phyloP scores from a whole-genome alignment of 257 asterid species.

The Cruciata laevipes region DNA sequence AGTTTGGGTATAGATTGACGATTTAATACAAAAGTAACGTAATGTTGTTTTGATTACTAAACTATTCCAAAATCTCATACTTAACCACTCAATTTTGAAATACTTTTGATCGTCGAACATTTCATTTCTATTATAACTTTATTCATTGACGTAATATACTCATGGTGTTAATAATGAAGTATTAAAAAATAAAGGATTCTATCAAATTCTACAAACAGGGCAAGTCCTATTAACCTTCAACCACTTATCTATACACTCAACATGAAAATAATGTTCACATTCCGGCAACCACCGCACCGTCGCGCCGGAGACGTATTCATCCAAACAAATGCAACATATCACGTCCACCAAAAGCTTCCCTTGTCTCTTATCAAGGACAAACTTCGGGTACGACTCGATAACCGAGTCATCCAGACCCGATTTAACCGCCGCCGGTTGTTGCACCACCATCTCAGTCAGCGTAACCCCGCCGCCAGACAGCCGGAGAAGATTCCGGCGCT shows the following conservation, averaged over 20 bases:
- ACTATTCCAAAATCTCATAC: no score
- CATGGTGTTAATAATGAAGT: no score
- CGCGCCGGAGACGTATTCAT: conserved; percentile 56
- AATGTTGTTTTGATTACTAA: no score
- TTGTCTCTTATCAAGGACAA: conserved; percentile 53
- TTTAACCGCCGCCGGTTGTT: conserved; percentile 9
- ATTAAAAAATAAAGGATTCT: no score
- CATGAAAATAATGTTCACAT: conserved; percentile 76
- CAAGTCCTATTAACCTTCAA: conserved; percentile 49
- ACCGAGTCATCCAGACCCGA: conserved; percentile 54
- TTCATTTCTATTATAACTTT: no score
- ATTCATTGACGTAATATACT: no score
- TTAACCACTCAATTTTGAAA: no score
- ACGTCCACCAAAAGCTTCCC: conserved; percentile 36
- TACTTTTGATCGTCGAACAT: no score
- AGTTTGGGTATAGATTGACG: no score
- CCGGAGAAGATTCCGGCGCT: conserved; percentile 4
- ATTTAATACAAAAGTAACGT: no score
- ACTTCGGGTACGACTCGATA: conserved; percentile 53
- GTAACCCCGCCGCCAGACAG: conserved; percentile 7
- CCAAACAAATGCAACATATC: conserved; percentile 68
- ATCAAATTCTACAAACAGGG: conserved; percentile 67
- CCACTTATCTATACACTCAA: conserved; percentile 81
- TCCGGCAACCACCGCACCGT: conserved; percentile 49
- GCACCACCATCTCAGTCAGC: conserved; percentile 13